Percentiles rank a stretch among this genome's conserved stretches.
Conservation (phyloP, 1,284 basidiomycete genomes). For the Cryptococcus hybrid region DNA sequence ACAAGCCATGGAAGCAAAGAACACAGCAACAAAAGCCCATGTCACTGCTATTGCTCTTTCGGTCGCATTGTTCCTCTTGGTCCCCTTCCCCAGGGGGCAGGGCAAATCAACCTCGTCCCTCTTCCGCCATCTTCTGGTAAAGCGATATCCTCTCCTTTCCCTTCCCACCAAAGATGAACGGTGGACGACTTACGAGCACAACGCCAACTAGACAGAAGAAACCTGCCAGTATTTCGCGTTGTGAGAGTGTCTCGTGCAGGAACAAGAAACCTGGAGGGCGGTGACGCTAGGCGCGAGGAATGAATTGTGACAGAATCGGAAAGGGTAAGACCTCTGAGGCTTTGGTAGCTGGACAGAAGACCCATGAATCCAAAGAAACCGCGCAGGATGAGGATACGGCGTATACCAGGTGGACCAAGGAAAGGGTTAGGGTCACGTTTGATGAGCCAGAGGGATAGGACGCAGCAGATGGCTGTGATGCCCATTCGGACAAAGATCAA, state of each 20-base stretch:
- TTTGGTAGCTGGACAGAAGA: constrained; percentile 58
- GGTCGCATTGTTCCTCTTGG: constrained; percentile 8
- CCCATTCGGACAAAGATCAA: constrained; percentile 42
- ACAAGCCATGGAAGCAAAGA: constrained; percentile 43
- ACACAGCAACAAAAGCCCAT: constrained; percentile 41
- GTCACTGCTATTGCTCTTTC: constrained; percentile 12
- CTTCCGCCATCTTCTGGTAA: not conserved
- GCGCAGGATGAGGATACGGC: constrained; percentile 59
- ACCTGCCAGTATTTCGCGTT: constrained; percentile 63
- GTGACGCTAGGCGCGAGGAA: constrained; percentile 62
- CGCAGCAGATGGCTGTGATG: constrained; percentile 55
- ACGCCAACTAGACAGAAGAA: constrained; percentile 62
- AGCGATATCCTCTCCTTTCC: not conserved
- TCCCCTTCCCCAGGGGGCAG: constrained; percentile 16
- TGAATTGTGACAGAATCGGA: constrained; percentile 74
- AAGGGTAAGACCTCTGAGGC: constrained; percentile 65
- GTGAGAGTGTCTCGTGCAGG: constrained; percentile 63
- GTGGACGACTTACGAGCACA: constrained; percentile 65
- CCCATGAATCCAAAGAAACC: constrained; percentile 60
- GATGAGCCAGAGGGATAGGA: constrained; percentile 52
- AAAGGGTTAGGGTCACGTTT: constrained; percentile 63
- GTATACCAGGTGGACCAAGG: constrained; percentile 65
- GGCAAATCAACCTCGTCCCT: constrained; percentile 7
- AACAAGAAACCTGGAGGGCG: constrained; percentile 64
- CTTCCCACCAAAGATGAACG: constrained; percentile 54